A percentile compares a stretch with the other conserved stretches of the same genome.
These are phyloP conservation scores for Aspergillus panamensis DNA, from an alignment of 495 filamentous ascomycete species.

Conservation along the genomic window DNA sequence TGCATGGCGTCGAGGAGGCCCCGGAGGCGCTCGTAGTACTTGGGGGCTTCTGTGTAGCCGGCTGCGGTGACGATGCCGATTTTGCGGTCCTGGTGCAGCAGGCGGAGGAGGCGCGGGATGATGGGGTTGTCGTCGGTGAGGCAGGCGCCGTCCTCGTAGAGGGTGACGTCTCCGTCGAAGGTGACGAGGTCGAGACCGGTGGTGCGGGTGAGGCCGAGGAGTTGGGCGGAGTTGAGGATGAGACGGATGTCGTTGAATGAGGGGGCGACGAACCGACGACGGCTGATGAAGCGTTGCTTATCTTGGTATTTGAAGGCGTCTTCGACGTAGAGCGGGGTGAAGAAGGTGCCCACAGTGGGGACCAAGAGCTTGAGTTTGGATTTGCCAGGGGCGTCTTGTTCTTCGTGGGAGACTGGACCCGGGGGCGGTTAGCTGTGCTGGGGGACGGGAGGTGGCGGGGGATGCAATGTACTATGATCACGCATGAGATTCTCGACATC, in stretches of 20 bases:
- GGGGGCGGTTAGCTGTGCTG: not conserved
- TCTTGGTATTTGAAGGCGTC: constrained; percentile 93
- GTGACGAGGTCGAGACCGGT: constrained; percentile 72
- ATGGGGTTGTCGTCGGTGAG: constrained; percentile 71
- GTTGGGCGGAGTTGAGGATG: constrained; percentile 89
- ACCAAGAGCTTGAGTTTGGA: constrained; percentile 94
- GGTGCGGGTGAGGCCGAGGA: constrained; percentile 72
- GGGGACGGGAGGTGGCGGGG: not conserved
- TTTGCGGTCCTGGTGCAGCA: constrained; percentile 59
- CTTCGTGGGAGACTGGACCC: constrained; percentile 63
- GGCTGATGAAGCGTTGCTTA: constrained; percentile 76
- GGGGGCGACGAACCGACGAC: constrained; percentile 88
- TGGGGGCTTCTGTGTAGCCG: constrained; percentile 81
- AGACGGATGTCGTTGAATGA: constrained; percentile 97
- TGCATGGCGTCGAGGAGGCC: constrained; percentile 84
- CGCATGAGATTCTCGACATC: constrained; percentile 90
- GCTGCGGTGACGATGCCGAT: constrained; percentile 96
- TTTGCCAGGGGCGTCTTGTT: constrained; percentile 53
- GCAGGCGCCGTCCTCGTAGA: constrained; percentile 89
- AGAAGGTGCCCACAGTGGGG: constrained; percentile 84
- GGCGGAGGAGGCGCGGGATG: constrained; percentile 69
- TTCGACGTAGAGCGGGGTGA: constrained; percentile 79
- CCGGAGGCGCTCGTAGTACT: constrained; percentile 78
- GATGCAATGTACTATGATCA: constrained; percentile 70
- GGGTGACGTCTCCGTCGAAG: constrained; percentile 95